These are phyloP conservation scores for Umbilicus rupestris DNA, from an alignment of 164 flowering plant genomes.

Conservation along the genomic window DNA sequence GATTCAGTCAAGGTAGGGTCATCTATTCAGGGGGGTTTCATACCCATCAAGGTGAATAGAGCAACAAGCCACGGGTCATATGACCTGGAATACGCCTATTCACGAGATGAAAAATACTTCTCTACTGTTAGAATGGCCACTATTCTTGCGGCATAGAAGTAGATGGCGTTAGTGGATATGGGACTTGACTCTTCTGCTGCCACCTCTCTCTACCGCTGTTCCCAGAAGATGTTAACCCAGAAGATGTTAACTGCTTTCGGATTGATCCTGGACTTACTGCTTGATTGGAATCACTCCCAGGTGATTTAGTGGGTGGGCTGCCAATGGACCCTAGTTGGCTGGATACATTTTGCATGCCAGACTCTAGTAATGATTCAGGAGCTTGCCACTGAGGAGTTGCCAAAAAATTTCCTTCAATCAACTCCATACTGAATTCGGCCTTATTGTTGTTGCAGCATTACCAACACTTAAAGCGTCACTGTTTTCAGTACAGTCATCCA, in stretches of 20 bases:
- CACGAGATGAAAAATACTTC: neutral
- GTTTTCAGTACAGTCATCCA: constrained; percentile 24
- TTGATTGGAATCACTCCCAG: constrained; percentile 25
- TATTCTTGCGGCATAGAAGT: constrained; percentile 18
- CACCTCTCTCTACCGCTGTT: constrained; percentile 38
- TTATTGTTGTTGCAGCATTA: constrained; percentile 24
- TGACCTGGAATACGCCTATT: neutral
- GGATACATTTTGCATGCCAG: constrained; percentile 20
- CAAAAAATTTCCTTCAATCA: constrained; percentile 25
- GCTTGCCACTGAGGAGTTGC: constrained; percentile 37
- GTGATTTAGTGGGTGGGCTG: constrained; percentile 18
- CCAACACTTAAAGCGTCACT: constrained; percentile 21
- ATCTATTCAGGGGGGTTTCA: too few relatives aligned
- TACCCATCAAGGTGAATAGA: too few relatives aligned
- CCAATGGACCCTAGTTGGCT: constrained; percentile 28
- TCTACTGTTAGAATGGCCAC: constrained; percentile 13
- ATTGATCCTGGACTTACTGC: constrained; percentile 24
- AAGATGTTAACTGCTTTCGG: constrained; percentile 48
- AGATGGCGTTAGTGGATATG: constrained; percentile 13
- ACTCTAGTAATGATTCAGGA: constrained; percentile 35
- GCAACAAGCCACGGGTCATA: too few relatives aligned
- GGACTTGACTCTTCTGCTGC: constrained; percentile 17
- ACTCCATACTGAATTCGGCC: constrained; percentile 27
- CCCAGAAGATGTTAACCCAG: constrained; percentile 25
- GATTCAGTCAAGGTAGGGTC: neutral